Base-by-base conservation (phyloP, 2,329 filamentous ascomycete genomes). In the Pyrenochaeta sp. region DNA sequence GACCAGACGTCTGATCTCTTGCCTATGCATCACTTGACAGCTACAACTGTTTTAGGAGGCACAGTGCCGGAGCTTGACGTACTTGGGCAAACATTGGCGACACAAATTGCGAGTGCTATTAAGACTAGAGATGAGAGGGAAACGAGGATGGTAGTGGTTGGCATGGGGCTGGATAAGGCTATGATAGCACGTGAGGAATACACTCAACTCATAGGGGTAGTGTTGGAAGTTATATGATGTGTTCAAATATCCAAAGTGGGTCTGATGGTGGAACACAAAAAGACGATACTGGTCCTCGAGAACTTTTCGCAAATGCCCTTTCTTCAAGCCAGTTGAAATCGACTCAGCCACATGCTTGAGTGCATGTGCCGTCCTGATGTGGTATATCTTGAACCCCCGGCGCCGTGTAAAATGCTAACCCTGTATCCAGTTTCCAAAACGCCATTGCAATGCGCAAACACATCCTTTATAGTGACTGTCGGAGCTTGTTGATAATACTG, bases 1-100 rank as follows among this genome's bases (percentile, higher is more conserved):
- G 48, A 60, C 13, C 61, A 61, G 4, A 39, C 55, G 10, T 68
- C 61, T 5, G 75, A 74, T 30, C 74, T 87, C 9, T 81, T 97
- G 1, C 94, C 94, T 1, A 83, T 90, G 42, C 80, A 86, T 22
- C 87, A 94, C 59, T 79, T 97, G 28, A 96, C 90, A 0, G 90
- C 94, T 1, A 93, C 85, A 24, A 96, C 91, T 0, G 76, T 99
- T 3, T 79, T 99, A 0, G 94, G 94, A 2, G 91, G 88, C 7
- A 90, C 92, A 31, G 85, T 87, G 21, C 80, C 87, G 38, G 85
- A 89, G 32, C 82, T 91, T 29, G 91, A 96, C 64, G 89, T 88
- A 0, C 72, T 95, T 4, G 93, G 90, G 1, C 92, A 96, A 69
- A 82, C 96, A 2, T 87, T 95, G 63, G 92, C 92, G 3, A 89